Evolutionary conservation across 768 basidiomycete species (phyloP).

Genomic region (Crassisporium funariophilum): DNA sequence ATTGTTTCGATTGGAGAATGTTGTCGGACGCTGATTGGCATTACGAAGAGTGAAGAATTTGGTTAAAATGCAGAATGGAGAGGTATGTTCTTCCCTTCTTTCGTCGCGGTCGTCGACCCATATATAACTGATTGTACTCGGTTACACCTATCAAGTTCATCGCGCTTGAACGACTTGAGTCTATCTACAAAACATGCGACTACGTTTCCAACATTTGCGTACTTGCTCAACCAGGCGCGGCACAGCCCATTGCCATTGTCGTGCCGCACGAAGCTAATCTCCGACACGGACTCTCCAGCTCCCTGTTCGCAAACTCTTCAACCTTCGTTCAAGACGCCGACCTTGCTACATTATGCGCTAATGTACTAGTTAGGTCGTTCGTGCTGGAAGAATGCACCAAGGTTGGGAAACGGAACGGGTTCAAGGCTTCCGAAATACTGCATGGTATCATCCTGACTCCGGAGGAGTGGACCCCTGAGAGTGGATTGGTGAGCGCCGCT

Average conservation of each 20-base stretch:
- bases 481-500: constrained; percentile 71
- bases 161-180: constrained; percentile 87
- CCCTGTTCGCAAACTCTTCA: constrained; percentile 41
- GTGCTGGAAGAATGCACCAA: constrained; percentile 78
- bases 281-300: no score
- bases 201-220: constrained; percentile 83
- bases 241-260: constrained; percentile 86
- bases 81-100: constrained; percentile 43
- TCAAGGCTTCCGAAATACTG: constrained; percentile 78
- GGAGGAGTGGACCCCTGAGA: constrained; percentile 94
- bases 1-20: neutral
- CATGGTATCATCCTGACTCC: constrained; percentile 76
- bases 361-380: constrained; percentile 54
- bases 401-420: constrained; percentile 82
- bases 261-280: constrained; percentile 80
- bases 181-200: constrained; percentile 83
- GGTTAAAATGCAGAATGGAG: constrained; percentile 81
- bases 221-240: constrained; percentile 72
- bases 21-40: neutral
- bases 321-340: constrained; percentile 39
- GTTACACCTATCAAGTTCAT: constrained; percentile 65
- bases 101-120: neutral
- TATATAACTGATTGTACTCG: constrained; percentile 5
- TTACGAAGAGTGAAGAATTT: constrained; percentile 77
- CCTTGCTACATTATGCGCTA: constrained; percentile 60